Evolutionary conservation across 2,329 filamentous ascomycete species (phyloP), one percentile per base, ranked within the genome.

Genomic region (Magnaporthiopsis poae): DNA sequence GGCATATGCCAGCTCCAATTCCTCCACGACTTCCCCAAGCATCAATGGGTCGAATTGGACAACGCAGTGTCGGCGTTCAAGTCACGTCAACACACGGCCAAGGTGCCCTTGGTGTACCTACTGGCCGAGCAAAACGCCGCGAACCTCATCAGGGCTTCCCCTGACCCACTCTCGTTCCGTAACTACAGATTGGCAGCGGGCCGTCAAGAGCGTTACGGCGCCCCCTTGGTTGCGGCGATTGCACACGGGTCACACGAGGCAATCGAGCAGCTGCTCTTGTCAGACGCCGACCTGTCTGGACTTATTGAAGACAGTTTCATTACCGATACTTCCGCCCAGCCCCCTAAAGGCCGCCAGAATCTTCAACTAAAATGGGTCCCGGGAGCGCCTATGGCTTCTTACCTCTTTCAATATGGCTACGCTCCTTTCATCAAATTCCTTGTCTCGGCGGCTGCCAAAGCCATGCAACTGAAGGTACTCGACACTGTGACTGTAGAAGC

Each of bases 1-100:
- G 69, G 67, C 2, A 69, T 77, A 39, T 35, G 66, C 25, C 75
- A 79, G 68, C 56, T 65, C 3, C 61, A 67, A 0, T 79, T 80
- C 68, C 36, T 81, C 1, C 35, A 65, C 5, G 8, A 31, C 0
- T 78, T 79, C 46, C 64, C 66, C 21, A 60, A 12, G 13, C n/a
- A 27, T 11, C 59, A 2, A 60, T 60, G 59, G 59, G 59, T 27
- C 9, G n/a, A 29, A 11, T 13, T 62, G 5, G 60, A 62, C 29
- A 62, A 62, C 29, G 18, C 18, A 31, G 15, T 62, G 11, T 2
- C 15, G 18, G 15, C 13, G 21, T 33, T 15, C 15, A n/a, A 35
- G 31, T 18, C 15, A 5, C 60, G 60, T 31, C 7, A 33, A 35
- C 60, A 62, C 60, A 29, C 25, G 3, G 21, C 2, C 8, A 1